Conservation (phyloP, 306 rosid species). For the Citrullus mucosospermus region DNA sequence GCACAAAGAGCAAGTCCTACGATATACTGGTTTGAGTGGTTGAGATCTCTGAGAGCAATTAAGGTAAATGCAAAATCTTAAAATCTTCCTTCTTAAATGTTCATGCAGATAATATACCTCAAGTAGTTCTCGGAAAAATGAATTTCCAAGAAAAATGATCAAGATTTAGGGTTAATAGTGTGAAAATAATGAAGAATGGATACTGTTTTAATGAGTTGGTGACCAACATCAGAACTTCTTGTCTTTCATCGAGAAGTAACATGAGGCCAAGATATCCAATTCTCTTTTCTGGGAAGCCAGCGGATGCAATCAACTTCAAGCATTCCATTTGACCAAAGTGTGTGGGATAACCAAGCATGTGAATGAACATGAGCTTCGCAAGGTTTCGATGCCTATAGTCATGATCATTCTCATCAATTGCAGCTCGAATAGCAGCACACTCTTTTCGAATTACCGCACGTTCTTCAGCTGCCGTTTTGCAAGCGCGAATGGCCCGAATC, state of each 20-base stretch:
- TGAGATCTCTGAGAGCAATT: constrained; percentile 79
- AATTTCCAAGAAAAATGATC: background rate
- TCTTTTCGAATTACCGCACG: constrained; percentile 95
- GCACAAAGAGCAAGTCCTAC: constrained; percentile 99
- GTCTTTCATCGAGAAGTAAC: constrained; percentile 99
- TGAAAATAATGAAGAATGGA: constrained; percentile 32
- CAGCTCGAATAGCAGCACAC: constrained; percentile 91
- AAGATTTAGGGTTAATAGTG: background rate
- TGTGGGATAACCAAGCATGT: constrained; percentile 99
- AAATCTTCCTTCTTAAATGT: constrained; percentile 7
- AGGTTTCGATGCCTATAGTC: constrained; percentile 88
- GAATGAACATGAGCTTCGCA: constrained; percentile 98
- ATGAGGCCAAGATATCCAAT: constrained; percentile 97
- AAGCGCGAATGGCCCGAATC: constrained; percentile 96
- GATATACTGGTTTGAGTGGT: constrained; percentile 89
- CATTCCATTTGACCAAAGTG: constrained; percentile 99
- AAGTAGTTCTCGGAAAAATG: background rate
- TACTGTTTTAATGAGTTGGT: constrained; percentile 97
- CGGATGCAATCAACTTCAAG: constrained; percentile 82
- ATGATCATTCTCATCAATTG: constrained; percentile 80
- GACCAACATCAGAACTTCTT: constrained; percentile 98
- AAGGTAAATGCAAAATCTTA: constrained; percentile 34
- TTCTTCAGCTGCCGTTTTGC: constrained; percentile 99
- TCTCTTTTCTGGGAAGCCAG: constrained; percentile 98
- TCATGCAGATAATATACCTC: background rate